Conservation (phyloP, 129 eudicot genomes). For the Tagetes patula region DNA sequence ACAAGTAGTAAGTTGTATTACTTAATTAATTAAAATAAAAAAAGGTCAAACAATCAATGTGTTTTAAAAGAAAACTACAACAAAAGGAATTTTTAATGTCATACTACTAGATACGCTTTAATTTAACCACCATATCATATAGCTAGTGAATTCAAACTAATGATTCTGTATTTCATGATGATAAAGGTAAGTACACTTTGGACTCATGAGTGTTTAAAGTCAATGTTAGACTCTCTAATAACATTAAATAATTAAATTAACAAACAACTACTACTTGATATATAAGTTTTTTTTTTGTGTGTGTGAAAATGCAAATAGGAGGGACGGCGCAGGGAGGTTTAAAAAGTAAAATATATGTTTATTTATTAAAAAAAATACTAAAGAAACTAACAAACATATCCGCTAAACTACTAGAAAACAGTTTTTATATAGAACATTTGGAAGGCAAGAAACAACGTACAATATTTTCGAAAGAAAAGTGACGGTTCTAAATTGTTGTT, state of each 20-base stretch:
- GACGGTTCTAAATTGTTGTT: too few species aligned
- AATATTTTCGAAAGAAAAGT: too few species aligned
- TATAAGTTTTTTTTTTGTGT: not conserved
- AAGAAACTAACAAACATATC: too few species aligned
- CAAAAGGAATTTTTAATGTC: constrained; percentile 18
- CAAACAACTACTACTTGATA: not conserved
- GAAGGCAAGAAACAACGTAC: too few species aligned
- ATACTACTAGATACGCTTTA: constrained; percentile 5
- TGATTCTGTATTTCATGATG: constrained; percentile 11
- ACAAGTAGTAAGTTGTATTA: too few species aligned
- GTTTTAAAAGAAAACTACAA: constrained; percentile 10
- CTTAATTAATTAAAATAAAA: too few species aligned
- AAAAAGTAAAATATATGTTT: too few species aligned
- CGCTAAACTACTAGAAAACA: too few species aligned
- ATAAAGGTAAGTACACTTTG: not conserved
- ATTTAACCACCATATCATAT: constrained; percentile 7
- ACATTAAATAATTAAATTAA: not conserved
- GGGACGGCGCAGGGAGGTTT: not conserved
- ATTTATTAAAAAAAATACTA: too few species aligned
- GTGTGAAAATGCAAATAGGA: not conserved
- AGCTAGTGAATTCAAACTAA: not conserved
- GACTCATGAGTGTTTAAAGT: not conserved
- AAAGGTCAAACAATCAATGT: constrained; percentile 10
- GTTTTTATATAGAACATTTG: too few species aligned
- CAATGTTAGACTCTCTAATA: not conserved